Evolutionary conservation across 2,329 filamentous ascomycete genomes (phyloP).

Genomic region (Truncatella angustata): DNA sequence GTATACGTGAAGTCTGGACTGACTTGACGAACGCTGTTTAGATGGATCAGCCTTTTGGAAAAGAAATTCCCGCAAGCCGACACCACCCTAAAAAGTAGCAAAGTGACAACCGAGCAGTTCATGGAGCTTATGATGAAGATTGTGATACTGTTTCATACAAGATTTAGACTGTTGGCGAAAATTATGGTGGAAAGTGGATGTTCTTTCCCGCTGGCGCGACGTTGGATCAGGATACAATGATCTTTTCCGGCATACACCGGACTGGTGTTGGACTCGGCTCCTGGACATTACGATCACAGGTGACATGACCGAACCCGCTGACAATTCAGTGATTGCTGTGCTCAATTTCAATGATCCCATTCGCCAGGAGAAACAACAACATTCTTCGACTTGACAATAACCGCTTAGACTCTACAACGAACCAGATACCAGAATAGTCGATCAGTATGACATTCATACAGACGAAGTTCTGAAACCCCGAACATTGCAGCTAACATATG

Average conservation of each 20-base stretch:
- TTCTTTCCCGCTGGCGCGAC: constrained; percentile 56
- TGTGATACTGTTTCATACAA: no score
- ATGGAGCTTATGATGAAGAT: no score
- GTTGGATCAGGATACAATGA: constrained; percentile 42
- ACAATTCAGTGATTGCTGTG: no score
- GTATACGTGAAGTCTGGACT: no score
- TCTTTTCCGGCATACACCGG: constrained; percentile 44
- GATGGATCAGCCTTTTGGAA: constrained; percentile 66
- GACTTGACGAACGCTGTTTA: constrained; percentile 76
- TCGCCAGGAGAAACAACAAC: neutral
- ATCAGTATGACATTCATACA: neutral
- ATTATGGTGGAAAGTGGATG: constrained; percentile 51
- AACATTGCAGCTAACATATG: no score
- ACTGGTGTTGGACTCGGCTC: constrained; percentile 23
- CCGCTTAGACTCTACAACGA: neutral
- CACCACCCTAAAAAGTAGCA: constrained; percentile 59
- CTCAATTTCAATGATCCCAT: neutral
- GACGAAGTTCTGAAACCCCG: neutral
- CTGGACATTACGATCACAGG: constrained; percentile 42
- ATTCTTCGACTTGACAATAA: neutral
- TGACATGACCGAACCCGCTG: no score
- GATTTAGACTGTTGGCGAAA: constrained; percentile 53
- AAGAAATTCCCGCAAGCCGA: constrained; percentile 69
- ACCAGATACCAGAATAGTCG: neutral
- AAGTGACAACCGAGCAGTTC: constrained; percentile 69